Base-by-base conservation (phyloP, 1,284 basidiomycete genomes). In the Athelia psychrophila region DNA sequence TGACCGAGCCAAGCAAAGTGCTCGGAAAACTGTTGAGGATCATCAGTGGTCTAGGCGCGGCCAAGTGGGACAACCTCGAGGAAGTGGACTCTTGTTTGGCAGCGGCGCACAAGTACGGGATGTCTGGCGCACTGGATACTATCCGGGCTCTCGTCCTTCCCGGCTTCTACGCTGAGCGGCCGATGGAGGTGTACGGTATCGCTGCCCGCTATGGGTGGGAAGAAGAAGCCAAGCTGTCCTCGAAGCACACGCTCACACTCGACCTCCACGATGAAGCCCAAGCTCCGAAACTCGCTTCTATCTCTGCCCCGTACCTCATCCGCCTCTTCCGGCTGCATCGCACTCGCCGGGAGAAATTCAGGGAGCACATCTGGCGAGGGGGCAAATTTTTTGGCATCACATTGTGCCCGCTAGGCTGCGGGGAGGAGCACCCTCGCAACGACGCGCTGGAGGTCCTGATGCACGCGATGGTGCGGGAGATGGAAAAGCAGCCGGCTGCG, bases 341-440 rank as follows among this genome's bases (percentile, higher is more conserved):
- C 20, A 22, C n/a, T 6, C 38, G 38, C 38, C 6, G 38, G n/a
- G 20, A 18, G 8, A 22, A 42, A 16, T 42, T 42, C n/a, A 22
- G 5, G 38, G 6, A 42, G 38, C 38, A 18, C 38, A 16, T 22
- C 38, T 42, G 8, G 6, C 6, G 20, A 22, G 38, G 20, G 6
- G 38, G 38, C 9, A n/a, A 42, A 38, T 16, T 42, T 42, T 42
- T 42, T n/a, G 38, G 38, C 6, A 42, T 42, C 20, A 18, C 38
- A 9, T 6, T 16, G n/a, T 42, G 38, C n/a, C 77, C 75, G 54
- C 16, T 42, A 9, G n/a, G n/a, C n/a, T 42, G 38, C 38, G 38
- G n/a, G 38, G 16, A 22, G n/a, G 20, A 22, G n/a, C 16, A 18
- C 16, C 6, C 6, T 9, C 72, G 38, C 20, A 22, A 22, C 38